Evolutionary conservation across 225 moss, liverwort and hornwort species (phyloP).

Genomic region (Lunularia cruciata): DNA sequence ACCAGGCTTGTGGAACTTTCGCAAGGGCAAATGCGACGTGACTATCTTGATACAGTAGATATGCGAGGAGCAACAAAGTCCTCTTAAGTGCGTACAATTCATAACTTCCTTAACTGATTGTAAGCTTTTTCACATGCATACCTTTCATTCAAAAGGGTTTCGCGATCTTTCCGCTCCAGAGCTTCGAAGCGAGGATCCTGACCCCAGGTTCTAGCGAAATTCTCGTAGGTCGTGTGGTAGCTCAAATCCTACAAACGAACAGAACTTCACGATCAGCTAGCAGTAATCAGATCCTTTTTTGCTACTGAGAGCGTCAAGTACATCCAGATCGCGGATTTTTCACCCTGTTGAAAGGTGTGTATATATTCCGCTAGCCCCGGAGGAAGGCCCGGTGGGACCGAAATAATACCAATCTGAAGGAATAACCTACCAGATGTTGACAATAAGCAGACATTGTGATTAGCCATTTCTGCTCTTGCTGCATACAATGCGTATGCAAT

Average conservation of each 20-base stretch:
- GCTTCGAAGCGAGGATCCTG: conserved; percentile 67
- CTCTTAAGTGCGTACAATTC: neutral
- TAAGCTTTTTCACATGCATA: conserved; percentile 33
- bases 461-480: conserved; percentile 51
- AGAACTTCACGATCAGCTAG: neutral
- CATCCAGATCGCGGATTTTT: neutral
- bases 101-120: neutral
- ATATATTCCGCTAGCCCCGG: conserved; percentile 27
- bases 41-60: conserved; percentile 4
- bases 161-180: conserved; percentile 87
- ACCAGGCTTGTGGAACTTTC: conserved; percentile 28
- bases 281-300: neutral
- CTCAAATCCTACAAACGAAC: conserved; percentile 59
- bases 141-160: conserved; percentile 80
- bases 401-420: conserved; percentile 24
- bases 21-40: conserved; percentile 21
- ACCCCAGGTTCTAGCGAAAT: conserved; percentile 63
- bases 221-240: conserved; percentile 61
- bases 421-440: conserved; percentile 52
- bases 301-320: neutral
- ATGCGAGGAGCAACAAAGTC: neutral
- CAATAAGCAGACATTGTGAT: conserved; percentile 42
- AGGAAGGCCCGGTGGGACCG: conserved; percentile 1
- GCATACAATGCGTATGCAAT: conserved; percentile 44
- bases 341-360: too few species aligned